Evolutionary conservation across 2,329 filamentous ascomycete genomes (phyloP).

Genomic region (Thielaviopsis cerberus): DNA sequence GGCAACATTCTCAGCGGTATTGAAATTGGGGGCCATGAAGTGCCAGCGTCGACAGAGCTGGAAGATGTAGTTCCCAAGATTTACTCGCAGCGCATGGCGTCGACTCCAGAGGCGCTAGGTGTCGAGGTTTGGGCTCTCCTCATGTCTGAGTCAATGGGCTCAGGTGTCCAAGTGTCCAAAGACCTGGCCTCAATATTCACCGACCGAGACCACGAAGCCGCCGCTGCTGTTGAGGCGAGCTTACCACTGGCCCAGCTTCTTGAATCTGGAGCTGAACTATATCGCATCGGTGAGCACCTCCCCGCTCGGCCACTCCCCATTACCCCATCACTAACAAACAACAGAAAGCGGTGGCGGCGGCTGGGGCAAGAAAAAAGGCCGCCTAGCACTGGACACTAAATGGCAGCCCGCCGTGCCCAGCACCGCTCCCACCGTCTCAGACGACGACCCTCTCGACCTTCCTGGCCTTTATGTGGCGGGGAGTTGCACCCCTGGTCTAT

Average conservation of each 20-base stretch:
- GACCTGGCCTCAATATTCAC: constrained; percentile 13
- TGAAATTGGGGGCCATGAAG: constrained; percentile 23
- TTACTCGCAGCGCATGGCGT: constrained; percentile 24
- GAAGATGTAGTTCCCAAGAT: constrained; percentile 44
- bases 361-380: constrained; percentile 64
- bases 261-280: constrained; percentile 20
- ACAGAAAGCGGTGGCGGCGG: constrained; percentile 64
- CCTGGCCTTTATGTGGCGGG: constrained; percentile 6
- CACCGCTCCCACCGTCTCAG: constrained; percentile 13
- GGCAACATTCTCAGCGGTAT: constrained; percentile 63
- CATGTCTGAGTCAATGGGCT: constrained; percentile 1
- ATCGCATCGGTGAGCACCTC: constrained; percentile 25
- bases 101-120: constrained; percentile 23
- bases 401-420: constrained; percentile 12
- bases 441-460: constrained; percentile 21
- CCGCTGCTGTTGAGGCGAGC: neutral
- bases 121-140: constrained; percentile 56
- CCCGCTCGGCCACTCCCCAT: neutral
- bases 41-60: constrained; percentile 53
- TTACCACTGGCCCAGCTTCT: neutral
- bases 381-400: constrained; percentile 56
- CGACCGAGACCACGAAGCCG: constrained; percentile 4
- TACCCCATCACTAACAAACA: neutral
- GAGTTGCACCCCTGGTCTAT: constrained; percentile 24
- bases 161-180: constrained; percentile 31